Conservation (phyloP, 2,329 filamentous ascomycete species). For the Magnaporthiopsis incrustans region DNA sequence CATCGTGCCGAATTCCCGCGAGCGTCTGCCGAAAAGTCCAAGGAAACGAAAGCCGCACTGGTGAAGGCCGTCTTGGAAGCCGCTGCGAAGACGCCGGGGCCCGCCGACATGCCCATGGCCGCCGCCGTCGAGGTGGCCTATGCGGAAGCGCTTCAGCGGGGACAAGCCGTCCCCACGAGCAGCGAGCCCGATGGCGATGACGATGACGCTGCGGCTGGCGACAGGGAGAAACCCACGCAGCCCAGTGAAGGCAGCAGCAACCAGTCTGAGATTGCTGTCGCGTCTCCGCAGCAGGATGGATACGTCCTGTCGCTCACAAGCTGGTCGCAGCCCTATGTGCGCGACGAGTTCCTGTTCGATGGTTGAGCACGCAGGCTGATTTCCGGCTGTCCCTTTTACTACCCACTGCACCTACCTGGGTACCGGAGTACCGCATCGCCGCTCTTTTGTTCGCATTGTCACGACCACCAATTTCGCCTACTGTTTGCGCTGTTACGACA, state of each 20-base stretch:
- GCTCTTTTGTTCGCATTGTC: too few relatives aligned
- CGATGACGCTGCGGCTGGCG: neutral
- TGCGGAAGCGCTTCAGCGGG: neutral
- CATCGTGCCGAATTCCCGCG: too few relatives aligned
- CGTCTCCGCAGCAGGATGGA: neutral
- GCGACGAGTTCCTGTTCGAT: neutral
- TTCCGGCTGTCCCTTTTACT: too few relatives aligned
- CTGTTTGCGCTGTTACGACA: too few relatives aligned
- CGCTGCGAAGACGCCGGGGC: neutral
- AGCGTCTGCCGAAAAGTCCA: too few relatives aligned
- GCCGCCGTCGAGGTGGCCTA: neutral
- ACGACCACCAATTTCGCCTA: too few relatives aligned
- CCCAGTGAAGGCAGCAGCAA: too few relatives aligned
- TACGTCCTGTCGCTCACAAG: neutral
- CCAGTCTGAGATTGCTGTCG: neutral
- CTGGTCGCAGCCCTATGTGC: neutral
- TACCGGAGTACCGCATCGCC: too few relatives aligned
- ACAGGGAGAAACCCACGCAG: too few relatives aligned
- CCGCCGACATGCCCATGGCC: neutral
- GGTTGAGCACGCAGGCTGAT: too few relatives aligned
- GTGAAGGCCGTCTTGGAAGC: neutral
- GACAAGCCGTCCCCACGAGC: neutral
- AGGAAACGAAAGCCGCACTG: neutral
- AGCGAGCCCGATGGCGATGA: too few relatives aligned
- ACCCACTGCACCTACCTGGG: too few relatives aligned